Evolutionary conservation across 2,329 filamentous ascomycete genomes (phyloP), one percentile per base, ranked within the genome.

Genomic region (Colletotrichum cordylinicola): DNA sequence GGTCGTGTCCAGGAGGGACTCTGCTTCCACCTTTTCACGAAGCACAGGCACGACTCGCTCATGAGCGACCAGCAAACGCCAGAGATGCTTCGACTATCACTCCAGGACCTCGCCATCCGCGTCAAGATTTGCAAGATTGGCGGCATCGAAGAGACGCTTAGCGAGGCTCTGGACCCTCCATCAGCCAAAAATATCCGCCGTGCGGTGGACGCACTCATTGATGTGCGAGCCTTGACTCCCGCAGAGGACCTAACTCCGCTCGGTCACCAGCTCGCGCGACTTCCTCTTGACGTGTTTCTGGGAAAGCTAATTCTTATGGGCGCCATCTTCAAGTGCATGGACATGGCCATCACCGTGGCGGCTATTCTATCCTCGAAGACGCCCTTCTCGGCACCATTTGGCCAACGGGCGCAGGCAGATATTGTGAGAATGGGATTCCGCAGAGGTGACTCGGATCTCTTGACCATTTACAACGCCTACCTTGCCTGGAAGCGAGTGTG

Each of bases 91-190:
- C 94, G 97, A 1, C 88, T 99, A 6, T 98, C 97, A 0, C 88
- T 99, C 13, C 97, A 99, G 84, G 97, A 99, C 81, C 88, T 99
- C 13, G 96, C 98, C 7, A 96, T 99, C 82, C 93, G 97, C 10
- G 96, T 98, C 78, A 99, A 99, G 86, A 98, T 98, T 61, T 99
- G 96, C 88, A 98, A 98, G 81, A 91, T 99, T 58, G 97, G 97
- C 13, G 94, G 95, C 55, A 98, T 98, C 70, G 96, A 98, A 82
- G 92, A 96, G 79, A 98, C 96, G 0, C 89, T 99, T 12, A 91
- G 94, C 27, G 93, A 96, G 83, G 97, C 97, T 5, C 88, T 99
- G 18, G 97, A 99, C 82, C 94, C 96, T 1, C 97, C 97, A 0
- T 96, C 94, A 0, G 90, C 94, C 1, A 98, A 96, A 86, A 99